Evolutionary conservation across 2,329 filamentous ascomycete genomes (phyloP), one percentile per base, ranked within the genome.

Genomic region (Fusarium napiforme): DNA sequence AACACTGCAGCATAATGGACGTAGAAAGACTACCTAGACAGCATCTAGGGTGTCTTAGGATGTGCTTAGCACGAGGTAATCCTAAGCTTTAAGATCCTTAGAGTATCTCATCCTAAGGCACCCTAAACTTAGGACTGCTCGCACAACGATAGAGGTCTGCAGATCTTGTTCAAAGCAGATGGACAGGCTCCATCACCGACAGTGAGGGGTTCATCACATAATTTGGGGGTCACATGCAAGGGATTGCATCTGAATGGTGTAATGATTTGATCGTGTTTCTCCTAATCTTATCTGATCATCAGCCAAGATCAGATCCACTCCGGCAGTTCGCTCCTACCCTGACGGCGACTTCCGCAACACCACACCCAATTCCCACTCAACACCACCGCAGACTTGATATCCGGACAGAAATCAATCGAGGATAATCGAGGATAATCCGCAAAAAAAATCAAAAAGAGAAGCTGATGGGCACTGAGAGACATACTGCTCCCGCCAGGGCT

Each of bases 401-500:
- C 19, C 4, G 4, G n/a, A 9, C 21, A 40, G 36, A 55, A 40
- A 9, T 16, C 16, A 4, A 21, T 6, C 30, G 19, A 15, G 18
- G 18, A 15, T 39, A 18, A 55, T 18, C 3, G 4, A 50, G 1
- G 46, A 5, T 21, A 49, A 30, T 23, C 7, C 10, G 30, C 32
- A 37, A 55, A 49, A 53, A 30, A 53, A 30, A 5, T 19, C 47
- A 50, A 57, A 55, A 62, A 58, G 23, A 32, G 11, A 60, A 65
- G 47, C 59, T 71, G 72, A 73, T 69, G 49, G 60, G 76, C 74
- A 36, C 30, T 56, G 66, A 61, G 75, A 75, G 72, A 66, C 63
- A 37, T 37, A 16, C 1, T 68, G 75, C 75, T 77, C 73, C 75
- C 75, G 72, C 75, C 75, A 75, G 75, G 75, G 75, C 75, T 77